phyloP scores from a whole-genome alignment of 345 rosid genomes.

The Boechera stricta region DNA sequence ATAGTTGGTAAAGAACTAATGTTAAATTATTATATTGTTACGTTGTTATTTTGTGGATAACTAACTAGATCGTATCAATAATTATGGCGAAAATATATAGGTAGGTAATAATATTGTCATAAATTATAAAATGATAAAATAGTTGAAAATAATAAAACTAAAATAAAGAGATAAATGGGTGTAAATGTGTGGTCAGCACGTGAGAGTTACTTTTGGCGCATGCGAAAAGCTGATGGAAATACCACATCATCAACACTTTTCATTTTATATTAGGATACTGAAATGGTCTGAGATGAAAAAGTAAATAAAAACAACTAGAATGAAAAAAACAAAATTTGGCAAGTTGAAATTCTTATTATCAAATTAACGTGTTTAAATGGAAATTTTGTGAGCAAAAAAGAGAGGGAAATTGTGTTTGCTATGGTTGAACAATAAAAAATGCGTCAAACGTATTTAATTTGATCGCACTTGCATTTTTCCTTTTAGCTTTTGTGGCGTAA shows the following conservation, averaged over 20 bases:
- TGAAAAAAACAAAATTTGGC: not conserved
- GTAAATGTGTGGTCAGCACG: constrained; percentile 52
- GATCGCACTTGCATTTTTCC: too few relatives aligned
- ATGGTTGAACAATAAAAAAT: not conserved
- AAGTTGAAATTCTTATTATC: constrained; percentile 4
- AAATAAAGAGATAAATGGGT: constrained; percentile 38
- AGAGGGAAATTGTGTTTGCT: not conserved
- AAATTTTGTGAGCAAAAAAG: too few relatives aligned
- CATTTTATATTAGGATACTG: constrained; percentile 29
- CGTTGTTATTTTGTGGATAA: not conserved
- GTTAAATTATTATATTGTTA: not conserved
- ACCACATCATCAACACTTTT: constrained; percentile 45
- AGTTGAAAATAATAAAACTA: not conserved
- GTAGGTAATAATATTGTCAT: not conserved
- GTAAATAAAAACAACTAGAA: constrained; percentile 4
- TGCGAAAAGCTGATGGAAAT: constrained; percentile 50
- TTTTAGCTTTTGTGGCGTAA: too few relatives aligned
- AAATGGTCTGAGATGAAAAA: constrained; percentile 26
- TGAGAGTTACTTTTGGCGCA: constrained; percentile 53
- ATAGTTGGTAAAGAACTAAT: not conserved
- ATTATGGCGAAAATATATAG: constrained; percentile 1
- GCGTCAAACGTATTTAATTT: too few relatives aligned
- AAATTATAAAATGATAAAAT: not conserved
- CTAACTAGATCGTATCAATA: not conserved
- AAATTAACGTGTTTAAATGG: not conserved